phyloP scores from a whole-genome alignment of 768 basidiomycete species.

The Hericium rajendrae region DNA sequence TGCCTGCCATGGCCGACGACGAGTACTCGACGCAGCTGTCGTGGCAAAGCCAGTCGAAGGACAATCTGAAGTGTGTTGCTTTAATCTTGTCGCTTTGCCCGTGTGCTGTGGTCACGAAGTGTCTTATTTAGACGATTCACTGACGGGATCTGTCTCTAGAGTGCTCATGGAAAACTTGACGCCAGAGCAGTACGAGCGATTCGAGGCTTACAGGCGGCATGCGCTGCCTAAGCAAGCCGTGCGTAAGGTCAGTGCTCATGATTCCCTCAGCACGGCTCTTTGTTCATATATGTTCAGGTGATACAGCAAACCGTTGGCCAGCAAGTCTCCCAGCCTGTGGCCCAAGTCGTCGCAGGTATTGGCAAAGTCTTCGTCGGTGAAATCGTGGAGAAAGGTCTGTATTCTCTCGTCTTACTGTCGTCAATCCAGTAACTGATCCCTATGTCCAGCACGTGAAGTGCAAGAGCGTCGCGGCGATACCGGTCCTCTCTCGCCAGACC shows the following conservation, averaged over 20 bases:
- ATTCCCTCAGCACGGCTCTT: not conserved
- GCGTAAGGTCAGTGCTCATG: constrained; percentile 44
- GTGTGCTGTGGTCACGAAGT: not conserved
- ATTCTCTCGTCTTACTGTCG: not conserved
- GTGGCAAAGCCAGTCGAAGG: constrained; percentile 83
- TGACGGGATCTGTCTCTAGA: constrained; percentile 26
- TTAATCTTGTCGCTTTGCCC: not conserved
- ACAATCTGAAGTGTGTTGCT: constrained; percentile 63
- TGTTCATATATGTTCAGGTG: constrained; percentile 34
- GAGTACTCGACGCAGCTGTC: constrained; percentile 78
- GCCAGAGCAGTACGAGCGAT: constrained; percentile 76
- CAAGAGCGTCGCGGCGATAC: constrained; percentile 63
- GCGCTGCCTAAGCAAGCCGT: constrained; percentile 79
- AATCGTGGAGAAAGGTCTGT: constrained; percentile 77
- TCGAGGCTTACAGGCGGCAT: constrained; percentile 80
- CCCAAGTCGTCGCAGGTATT: constrained; percentile 85
- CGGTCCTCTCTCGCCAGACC: constrained; percentile 80
- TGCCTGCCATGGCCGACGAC: constrained; percentile 83
- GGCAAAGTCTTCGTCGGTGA: constrained; percentile 90
- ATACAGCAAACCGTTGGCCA: constrained; percentile 76
- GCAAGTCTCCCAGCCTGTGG: constrained; percentile 78
- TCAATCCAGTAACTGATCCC: not conserved
- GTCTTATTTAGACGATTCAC: no score
- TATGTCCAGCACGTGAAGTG: constrained; percentile 54
- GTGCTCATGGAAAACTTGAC: constrained; percentile 86